These are phyloP conservation scores for Chaetomiaceae sp. DNA, from an alignment of 2,329 filamentous ascomycete species.

Conservation along the genomic window DNA sequence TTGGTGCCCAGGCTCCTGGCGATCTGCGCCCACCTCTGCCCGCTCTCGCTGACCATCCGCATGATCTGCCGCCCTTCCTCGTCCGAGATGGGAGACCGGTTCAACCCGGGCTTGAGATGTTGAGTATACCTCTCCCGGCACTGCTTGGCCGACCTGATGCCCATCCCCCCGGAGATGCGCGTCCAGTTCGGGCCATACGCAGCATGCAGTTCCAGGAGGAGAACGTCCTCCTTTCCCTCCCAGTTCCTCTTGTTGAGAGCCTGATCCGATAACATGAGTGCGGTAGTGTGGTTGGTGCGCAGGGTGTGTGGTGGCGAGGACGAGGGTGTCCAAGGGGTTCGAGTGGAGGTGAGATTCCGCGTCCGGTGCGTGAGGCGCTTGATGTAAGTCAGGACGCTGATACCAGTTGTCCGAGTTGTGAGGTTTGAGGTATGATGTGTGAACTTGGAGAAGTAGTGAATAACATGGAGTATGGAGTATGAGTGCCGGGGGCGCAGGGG, in stretches of 20 bases:
- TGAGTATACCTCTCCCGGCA: constrained; percentile 93
- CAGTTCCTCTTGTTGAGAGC: constrained; percentile 38
- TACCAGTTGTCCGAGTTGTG: too few species aligned
- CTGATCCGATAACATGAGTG: constrained; percentile 10
- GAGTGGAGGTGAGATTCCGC: too few species aligned
- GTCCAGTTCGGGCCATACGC: constrained; percentile 73
- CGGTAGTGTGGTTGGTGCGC: background rate
- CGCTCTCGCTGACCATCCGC: constrained; percentile 68
- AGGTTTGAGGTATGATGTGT: background rate
- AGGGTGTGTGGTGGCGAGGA: background rate
- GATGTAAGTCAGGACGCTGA: too few species aligned
- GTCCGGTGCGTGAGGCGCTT: too few species aligned
- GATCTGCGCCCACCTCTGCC: constrained; percentile 90
- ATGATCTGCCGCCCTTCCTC: constrained; percentile 72
- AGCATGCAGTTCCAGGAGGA: constrained; percentile 52
- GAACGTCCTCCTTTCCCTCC: constrained; percentile 66
- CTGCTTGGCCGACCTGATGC: constrained; percentile 80
- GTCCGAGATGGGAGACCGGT: constrained; percentile 66
- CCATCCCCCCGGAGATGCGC: constrained; percentile 69
- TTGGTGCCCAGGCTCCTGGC: constrained; percentile 68
- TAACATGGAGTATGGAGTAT: background rate
- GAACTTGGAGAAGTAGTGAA: background rate
- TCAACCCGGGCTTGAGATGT: constrained; percentile 74
- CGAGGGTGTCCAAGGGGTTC: background rate
- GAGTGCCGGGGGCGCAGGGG: background rate